Base-by-base conservation (phyloP, 305 asterid genomes). In the Solanum aculeatissimum region DNA sequence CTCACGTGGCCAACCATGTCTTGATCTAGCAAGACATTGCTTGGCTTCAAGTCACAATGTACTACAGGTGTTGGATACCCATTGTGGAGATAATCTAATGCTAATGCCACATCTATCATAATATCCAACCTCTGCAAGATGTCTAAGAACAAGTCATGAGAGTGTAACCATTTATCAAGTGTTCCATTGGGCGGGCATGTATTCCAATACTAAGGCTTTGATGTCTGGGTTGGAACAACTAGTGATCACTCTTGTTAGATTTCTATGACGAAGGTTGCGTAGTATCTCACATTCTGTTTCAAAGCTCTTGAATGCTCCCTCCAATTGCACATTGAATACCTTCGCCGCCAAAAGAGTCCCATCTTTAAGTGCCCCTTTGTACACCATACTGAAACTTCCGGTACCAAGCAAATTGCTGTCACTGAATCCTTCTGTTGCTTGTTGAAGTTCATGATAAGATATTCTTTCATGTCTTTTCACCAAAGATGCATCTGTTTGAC, bases 101-200 rank as follows among this genome's bases (percentile, higher is more conserved):
- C 82, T 5, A 8, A 71, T 8, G 82, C 86, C n/a, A 83, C 74
- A 29, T 83, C 86, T 54, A 71, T 71, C 58, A 74, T 23, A 13
- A 71, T 83, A 35, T 71, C 78, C 42, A 83, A 13, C 23, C 86
- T 42, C 42, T 71, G 71, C 32, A 60, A 14, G 3, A 83, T 19
- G 42, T 71, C 23, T 10, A 83, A 75, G 49, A 42, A 38, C 42
- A 69, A 29, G 0, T 40, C n/a, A 40, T 38, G 43, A 58, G 80
- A 83, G 42, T 71, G 62, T 10, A 83, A 21, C 60, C 86, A 83
- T 32, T 71, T 35, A 14, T 83, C 82, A 23, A 83, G 42, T 62
- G 60, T 83, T n/a, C 86, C 82, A 21, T 83, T 83, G 12, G 86
- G 35, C 74, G 12, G 86, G 35, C 74, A 83, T 83, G 58, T 71